Percentiles rank a stretch among this genome's conserved stretches.
These are phyloP conservation scores for Diospyros kaki DNA, from an alignment of 148 eudicot species.

Conservation along the genomic window DNA sequence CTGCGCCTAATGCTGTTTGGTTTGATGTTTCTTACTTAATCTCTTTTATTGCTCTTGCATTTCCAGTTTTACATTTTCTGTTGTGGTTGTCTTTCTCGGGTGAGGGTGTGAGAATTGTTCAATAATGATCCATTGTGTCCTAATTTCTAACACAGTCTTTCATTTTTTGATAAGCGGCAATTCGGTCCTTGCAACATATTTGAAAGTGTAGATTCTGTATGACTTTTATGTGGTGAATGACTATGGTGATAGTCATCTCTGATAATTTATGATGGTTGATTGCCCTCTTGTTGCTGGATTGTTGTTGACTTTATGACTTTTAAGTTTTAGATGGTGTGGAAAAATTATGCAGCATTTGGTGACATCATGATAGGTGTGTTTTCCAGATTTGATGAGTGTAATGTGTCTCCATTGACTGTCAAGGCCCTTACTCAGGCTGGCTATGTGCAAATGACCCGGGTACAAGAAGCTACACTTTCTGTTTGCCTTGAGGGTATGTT, in stretches of 20 bases:
- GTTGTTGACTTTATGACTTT: neutral
- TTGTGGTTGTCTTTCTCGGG: no score
- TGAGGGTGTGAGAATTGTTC: no score
- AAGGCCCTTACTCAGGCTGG: slow-evolving; percentile 80
- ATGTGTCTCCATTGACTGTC: slow-evolving; percentile 67
- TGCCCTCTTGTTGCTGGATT: neutral
- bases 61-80: no score
- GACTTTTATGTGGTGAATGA: neutral
- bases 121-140: no score
- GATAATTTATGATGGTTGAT: neutral
- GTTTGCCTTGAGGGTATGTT: slow-evolving; percentile 70
- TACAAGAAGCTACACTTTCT: slow-evolving; percentile 76
- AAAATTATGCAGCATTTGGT: slow-evolving; percentile 4
- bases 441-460: slow-evolving; percentile 79
- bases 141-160: neutral
- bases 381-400: slow-evolving; percentile 84
- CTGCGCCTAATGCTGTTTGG: no score
- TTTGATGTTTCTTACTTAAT: neutral
- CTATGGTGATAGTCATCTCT: neutral
- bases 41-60: neutral
- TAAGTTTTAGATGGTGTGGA: neutral
- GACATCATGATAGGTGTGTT: slow-evolving; percentile 7
- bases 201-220: neutral
- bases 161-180: neutral
- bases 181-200: neutral